phyloP scores from a whole-genome alignment of 371 early-diverging fungal species.

The Blakeslea trispora region DNA sequence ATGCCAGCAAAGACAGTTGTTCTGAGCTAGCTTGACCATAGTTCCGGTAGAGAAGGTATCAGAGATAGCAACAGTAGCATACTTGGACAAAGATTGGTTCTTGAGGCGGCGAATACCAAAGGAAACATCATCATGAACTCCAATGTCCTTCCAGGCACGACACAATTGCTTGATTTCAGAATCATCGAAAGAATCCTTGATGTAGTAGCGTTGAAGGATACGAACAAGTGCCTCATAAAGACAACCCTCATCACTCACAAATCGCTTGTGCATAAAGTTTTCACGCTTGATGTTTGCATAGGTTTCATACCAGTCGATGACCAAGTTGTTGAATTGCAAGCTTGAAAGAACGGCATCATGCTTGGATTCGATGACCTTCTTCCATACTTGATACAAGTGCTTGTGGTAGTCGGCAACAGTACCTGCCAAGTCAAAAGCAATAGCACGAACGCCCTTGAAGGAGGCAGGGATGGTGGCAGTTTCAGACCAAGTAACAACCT shows the following conservation, averaged over 20 bases:
- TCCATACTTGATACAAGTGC: slow-evolving; percentile 27
- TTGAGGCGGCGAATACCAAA: slow-evolving; percentile 40
- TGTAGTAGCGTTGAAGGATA: slow-evolving; percentile 26
- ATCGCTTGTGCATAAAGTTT: slow-evolving; percentile 14
- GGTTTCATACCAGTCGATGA: slow-evolving; percentile 31
- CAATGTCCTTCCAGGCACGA: slow-evolving; percentile 28
- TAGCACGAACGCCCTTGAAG: slow-evolving; percentile 33
- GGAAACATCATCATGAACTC: slow-evolving; percentile 33
- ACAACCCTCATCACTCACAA: slow-evolving; percentile 24
- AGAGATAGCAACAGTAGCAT: slow-evolving; percentile 41
- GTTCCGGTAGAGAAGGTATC: slow-evolving; percentile 36
- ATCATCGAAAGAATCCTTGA: slow-evolving; percentile 24
- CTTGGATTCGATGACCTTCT: slow-evolving; percentile 27
- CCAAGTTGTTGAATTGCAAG: slow-evolving; percentile 30
- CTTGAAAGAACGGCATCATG: slow-evolving; percentile 18
- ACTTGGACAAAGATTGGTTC: slow-evolving; percentile 23
- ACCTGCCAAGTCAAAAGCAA: slow-evolving; percentile 44
- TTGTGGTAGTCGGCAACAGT: slow-evolving; percentile 38
- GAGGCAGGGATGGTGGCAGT: slow-evolving; percentile 33
- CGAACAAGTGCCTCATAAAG: slow-evolving; percentile 31
- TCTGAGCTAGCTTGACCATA: slow-evolving; percentile 39
- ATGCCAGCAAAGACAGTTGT: slow-evolving; percentile 49
- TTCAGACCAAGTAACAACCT: slow-evolving; percentile 45
- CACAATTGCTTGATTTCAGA: slow-evolving; percentile 30
- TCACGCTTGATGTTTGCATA: slow-evolving; percentile 28